Percentiles rank a stretch among this genome's conserved stretches.
phyloP scores from a whole-genome alignment of 202 grass and related monocot genomes.

The Tripidium arundinaceum region DNA sequence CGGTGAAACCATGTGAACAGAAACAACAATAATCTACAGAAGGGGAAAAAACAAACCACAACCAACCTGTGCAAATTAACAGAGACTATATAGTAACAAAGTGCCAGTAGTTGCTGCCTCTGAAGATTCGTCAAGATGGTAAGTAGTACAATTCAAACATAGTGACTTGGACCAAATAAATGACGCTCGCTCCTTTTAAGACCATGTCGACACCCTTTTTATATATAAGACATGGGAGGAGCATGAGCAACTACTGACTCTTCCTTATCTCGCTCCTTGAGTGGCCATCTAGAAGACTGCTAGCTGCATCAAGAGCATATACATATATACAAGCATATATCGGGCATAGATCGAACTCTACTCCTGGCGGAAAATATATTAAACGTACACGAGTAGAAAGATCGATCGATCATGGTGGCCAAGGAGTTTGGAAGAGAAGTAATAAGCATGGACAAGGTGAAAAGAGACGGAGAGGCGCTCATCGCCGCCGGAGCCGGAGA shows the following conservation, averaged over 20 bases:
- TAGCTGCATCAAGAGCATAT: constrained; percentile 4
- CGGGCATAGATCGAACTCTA: not conserved
- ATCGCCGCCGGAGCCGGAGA: constrained; percentile 12
- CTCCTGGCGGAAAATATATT: not conserved
- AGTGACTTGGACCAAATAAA: constrained; percentile 38
- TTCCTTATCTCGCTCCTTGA: not conserved
- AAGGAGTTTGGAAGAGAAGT: constrained; percentile 12
- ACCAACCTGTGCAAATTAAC: too few relatives aligned
- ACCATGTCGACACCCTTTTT: not conserved
- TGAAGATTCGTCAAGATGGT: constrained; percentile 25
- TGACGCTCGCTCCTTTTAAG: not conserved
- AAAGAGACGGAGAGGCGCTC: constrained; percentile 28
- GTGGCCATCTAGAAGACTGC: not conserved
- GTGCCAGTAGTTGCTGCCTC: not conserved
- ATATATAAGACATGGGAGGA: constrained; percentile 13
- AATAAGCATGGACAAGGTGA: constrained; percentile 27
- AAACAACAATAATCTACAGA: not conserved
- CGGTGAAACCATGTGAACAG: not conserved
- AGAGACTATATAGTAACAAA: not conserved
- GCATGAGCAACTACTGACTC: not conserved
- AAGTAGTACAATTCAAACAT: constrained; percentile 31
- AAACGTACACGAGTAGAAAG: not conserved
- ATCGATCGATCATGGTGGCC: constrained; percentile 8
- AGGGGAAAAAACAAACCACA: too few relatives aligned
- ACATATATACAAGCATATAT: not conserved